Evolutionary conservation across 495 filamentous ascomycete species (phyloP).

Genomic region (Daldinia childiae): DNA sequence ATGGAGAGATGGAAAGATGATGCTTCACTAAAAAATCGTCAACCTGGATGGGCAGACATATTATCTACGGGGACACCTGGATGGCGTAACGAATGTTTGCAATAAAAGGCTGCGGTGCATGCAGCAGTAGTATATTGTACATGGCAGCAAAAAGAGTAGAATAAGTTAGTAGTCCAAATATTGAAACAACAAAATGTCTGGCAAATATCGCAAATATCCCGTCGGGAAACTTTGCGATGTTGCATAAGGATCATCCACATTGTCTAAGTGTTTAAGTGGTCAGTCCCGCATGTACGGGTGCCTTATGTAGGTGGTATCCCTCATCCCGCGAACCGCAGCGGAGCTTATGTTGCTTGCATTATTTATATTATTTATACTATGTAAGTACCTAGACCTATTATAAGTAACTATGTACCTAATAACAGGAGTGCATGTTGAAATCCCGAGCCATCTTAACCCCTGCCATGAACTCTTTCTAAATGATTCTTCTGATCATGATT

Average conservation of each 20-base stretch:
- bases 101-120: not conserved
- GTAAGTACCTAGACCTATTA: no score
- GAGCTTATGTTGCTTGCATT: conserved; percentile 44
- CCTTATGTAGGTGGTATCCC: conserved; percentile 35
- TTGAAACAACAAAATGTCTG: conserved; percentile 6
- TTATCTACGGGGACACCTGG: conserved; percentile 18
- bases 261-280: conserved; percentile 1
- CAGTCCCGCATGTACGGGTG: conserved; percentile 27
- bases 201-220: conserved; percentile 17
- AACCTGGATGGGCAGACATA: not conserved
- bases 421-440: conserved; percentile 35
- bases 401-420: not conserved
- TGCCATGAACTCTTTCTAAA: conserved; percentile 35
- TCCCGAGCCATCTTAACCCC: conserved; percentile 39
- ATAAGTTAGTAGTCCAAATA: conserved; percentile 4
- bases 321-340: conserved; percentile 40
- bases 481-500: conserved; percentile 34
- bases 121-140: not conserved
- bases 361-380: no score
- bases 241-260: conserved; percentile 14
- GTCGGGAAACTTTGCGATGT: conserved; percentile 21
- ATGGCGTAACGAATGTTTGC: conserved; percentile 23
- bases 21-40: not conserved
- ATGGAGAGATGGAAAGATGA: not conserved
- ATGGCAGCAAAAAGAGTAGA: not conserved